Base-by-base conservation (phyloP, 2,329 filamentous ascomycete genomes). In the Fusarium sambucinum region DNA sequence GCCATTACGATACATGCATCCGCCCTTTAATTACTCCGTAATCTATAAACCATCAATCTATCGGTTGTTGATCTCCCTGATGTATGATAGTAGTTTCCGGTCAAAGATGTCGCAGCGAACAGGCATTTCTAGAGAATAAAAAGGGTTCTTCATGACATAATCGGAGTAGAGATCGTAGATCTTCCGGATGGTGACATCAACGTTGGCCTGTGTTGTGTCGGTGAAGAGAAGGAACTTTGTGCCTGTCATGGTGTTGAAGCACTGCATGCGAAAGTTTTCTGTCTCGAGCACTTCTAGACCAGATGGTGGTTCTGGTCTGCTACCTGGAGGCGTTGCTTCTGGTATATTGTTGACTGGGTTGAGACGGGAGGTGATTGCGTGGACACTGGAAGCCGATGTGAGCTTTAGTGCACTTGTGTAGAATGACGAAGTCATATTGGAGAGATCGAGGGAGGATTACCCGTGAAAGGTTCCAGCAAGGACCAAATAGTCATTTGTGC, bases 131-230 rank as follows among this genome's bases (percentile, higher is more conserved):
- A 97, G 85, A 76, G 96, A 94, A 81, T 98, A 98, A 77, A 99
- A 99, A 1, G 96, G 96, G 79, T 99, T 99, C 85, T 98, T 99
- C 93, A 97, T 98, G 72, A 99, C 96, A 78, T 93, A 98, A 80
- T 99, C 96, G 51, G 93, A 88, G 82, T 98, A 99, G 53, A 98
- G 82, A 78, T 98, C 96, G 79, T 99, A 98, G 74, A 97, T 90
- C 78, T 89, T 91, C 77, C 89, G 87, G 72, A 97, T 90, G 44
- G 95, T 91, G 14, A 88, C 85, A 74, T 98, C 96, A 38, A 96
- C 90, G 75, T 96, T 97, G 48, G 90, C 88, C 82, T 96, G 94
- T 69, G 93, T 89, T 17, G 88, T 89, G 80, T 98, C 96, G 56
- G 96, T 97, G 78, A 99, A 97, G 55, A 99, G 85, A 38, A 99